Conservation (phyloP, 257 asterid genomes). For the Oldenlandia corymbosa region DNA sequence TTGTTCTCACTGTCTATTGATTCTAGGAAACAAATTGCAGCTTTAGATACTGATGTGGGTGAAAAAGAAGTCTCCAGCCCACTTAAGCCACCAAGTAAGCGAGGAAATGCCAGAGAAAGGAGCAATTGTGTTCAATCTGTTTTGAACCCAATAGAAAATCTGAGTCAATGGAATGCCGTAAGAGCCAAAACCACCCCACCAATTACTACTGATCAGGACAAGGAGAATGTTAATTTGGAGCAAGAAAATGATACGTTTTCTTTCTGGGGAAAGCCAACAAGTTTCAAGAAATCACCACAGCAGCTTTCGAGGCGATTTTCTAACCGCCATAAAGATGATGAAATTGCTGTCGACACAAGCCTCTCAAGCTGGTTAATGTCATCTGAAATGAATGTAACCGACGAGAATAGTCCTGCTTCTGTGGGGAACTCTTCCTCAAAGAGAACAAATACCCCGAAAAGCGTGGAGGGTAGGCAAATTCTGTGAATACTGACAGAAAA, state of each 20-base stretch:
- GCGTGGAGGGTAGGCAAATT: slow-evolving; percentile 28
- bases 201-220: slow-evolving; percentile 16
- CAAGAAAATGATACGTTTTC: not conserved
- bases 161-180: slow-evolving; percentile 13
- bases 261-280: slow-evolving; percentile 18
- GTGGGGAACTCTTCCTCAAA: slow-evolving; percentile 35
- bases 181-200: slow-evolving; percentile 6
- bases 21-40: slow-evolving; percentile 16
- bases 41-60: slow-evolving; percentile 14
- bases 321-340: slow-evolving; percentile 1
- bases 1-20: slow-evolving; percentile 28
- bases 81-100: slow-evolving; percentile 1
- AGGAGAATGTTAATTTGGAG: slow-evolving; percentile 34
- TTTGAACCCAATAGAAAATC: slow-evolving; percentile 21
- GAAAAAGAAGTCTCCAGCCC: slow-evolving; percentile 30
- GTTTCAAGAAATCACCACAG: slow-evolving; percentile 9
- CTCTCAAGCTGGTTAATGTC: slow-evolving; percentile 68
- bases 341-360: slow-evolving; percentile 45
- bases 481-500: slow-evolving; percentile 26
- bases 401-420: slow-evolving; percentile 19
- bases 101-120: not conserved
- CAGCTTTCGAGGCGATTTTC: not conserved
- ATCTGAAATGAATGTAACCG: slow-evolving; percentile 25
- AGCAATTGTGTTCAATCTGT: slow-evolving; percentile 15
- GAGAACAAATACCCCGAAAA: slow-evolving; percentile 25